Evolutionary conservation across 2,329 filamentous ascomycete species (phyloP).

Genomic region (Colletotrichum trifolii): DNA sequence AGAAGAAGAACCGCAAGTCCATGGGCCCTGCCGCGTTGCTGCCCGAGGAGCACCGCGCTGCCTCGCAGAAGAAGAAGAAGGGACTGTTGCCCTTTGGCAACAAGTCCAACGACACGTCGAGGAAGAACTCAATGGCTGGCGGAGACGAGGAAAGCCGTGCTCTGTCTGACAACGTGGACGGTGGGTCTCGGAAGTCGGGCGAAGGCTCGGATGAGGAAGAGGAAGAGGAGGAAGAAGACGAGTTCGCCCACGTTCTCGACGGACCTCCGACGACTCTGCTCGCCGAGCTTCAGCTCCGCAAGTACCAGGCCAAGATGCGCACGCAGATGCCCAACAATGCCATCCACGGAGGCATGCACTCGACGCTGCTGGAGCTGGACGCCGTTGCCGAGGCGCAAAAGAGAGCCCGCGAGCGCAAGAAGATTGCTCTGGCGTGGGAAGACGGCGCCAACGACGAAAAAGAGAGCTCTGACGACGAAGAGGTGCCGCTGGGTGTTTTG

Average conservation of each 20-base stretch:
- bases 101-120: slow-evolving; percentile 42
- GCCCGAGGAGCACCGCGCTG: slow-evolving; percentile 34
- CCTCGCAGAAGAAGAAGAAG: slow-evolving; percentile 56
- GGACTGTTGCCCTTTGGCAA: slow-evolving; percentile 62
- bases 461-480: slow-evolving; percentile 75
- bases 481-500: slow-evolving; percentile 88
- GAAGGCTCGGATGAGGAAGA: slow-evolving; percentile 47
- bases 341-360: slow-evolving; percentile 83
- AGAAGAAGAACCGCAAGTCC: slow-evolving; percentile 54
- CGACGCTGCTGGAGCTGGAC: slow-evolving; percentile 90
- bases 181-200: slow-evolving; percentile 43
- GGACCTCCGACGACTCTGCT: slow-evolving; percentile 89
- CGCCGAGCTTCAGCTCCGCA: slow-evolving; percentile 90
- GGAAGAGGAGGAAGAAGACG: slow-evolving; percentile 51
- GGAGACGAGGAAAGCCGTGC: slow-evolving; percentile 41
- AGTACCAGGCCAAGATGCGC: slow-evolving; percentile 85
- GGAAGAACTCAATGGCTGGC: slow-evolving; percentile 15
- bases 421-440: slow-evolving; percentile 92
- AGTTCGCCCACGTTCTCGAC: slow-evolving; percentile 52
- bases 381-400: slow-evolving; percentile 88
- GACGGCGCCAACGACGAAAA: slow-evolving; percentile 61
- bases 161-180: slow-evolving; percentile 40
- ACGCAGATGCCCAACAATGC: slow-evolving; percentile 74
- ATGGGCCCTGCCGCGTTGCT: slow-evolving; percentile 43
- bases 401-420: slow-evolving; percentile 77